Evolutionary conservation across 1,139 yeast genomes (phyloP).

Genomic region (Pichia sp.): DNA sequence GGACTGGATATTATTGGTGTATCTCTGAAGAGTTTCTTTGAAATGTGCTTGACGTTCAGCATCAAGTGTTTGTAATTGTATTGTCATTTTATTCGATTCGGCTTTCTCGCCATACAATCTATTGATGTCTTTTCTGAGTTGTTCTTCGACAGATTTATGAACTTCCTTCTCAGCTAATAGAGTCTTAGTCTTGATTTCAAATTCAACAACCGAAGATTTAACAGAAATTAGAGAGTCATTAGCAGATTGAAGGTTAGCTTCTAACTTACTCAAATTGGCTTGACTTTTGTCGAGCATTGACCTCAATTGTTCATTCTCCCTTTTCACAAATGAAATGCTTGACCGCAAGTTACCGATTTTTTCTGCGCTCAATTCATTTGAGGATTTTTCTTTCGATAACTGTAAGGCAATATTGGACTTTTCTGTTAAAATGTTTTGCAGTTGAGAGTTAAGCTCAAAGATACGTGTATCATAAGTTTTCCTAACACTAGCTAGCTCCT

Average conservation of each 20-base stretch:
- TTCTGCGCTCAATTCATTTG: constrained; percentile 44
- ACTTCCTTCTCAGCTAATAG: constrained; percentile 54
- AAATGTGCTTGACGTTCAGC: constrained; percentile 58
- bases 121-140: constrained; percentile 53
- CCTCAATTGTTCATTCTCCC: constrained; percentile 45
- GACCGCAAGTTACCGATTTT: constrained; percentile 38
- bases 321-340: constrained; percentile 36
- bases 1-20: constrained; percentile 47
- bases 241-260: constrained; percentile 52
- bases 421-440: constrained; percentile 43
- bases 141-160: constrained; percentile 46
- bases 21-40: constrained; percentile 48
- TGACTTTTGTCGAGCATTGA: constrained; percentile 48
- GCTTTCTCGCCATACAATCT: constrained; percentile 57
- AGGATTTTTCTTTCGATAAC: constrained; percentile 45
- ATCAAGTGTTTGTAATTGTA: constrained; percentile 56
- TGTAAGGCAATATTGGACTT: constrained; percentile 45
- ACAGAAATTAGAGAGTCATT: constrained; percentile 50
- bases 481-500: constrained; percentile 32
- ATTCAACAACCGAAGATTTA: constrained; percentile 37
- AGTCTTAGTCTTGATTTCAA: constrained; percentile 45
- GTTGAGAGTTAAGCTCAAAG: constrained; percentile 37
- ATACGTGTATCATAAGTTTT: constrained; percentile 42
- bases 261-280: constrained; percentile 50
- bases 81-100: constrained; percentile 55